Base-by-base conservation (phyloP, 2,329 filamentous ascomycete genomes). In the Fusarium scirpi region DNA sequence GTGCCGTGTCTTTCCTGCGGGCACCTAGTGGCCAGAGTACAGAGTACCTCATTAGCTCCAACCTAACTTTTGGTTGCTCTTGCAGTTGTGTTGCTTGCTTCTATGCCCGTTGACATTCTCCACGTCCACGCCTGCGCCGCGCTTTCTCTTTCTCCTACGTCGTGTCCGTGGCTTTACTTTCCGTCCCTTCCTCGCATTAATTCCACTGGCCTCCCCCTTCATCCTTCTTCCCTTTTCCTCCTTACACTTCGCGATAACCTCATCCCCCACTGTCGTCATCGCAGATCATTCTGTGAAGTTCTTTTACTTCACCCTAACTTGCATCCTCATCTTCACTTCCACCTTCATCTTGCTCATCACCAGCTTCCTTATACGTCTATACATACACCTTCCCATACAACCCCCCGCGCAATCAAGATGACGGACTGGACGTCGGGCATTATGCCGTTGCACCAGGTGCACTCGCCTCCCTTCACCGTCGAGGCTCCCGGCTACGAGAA, bases 381-480 rank as follows among this genome's bases (percentile, higher is more conserved):
- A 22, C 43, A 45, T 52, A 49, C 57, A 59, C 62, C 52, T 61
- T 64, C 32, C 69, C 52, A 52, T 47, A 58, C 62, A 65, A 41
- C 60, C 67, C 51, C 58, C 54, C 71, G 56, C 58, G 51, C 56
- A 58, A 45, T 41, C 63, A 71, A 62, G 58, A 75, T 74, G 70
- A 56, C 67, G 57, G 76, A 80, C 72, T 83, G 80, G 78, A 82
- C 74, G 58, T 75, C 75, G 74, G 84, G 84, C 70, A 78, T 84
- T 29, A 81, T 85, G 77, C 87, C 87, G 67, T 78, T 89, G 67
- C 81, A 85, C 75, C 87, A 87, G 81, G 83, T 87, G 76, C 90
- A 91, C 81, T 89, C 90, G 80, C 87, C 90, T 34, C 93, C 93
- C 16, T 95, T 91, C 84, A 91, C 91, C 60, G 83, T 94, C 76